These are phyloP conservation scores for Coprinopsis cinerea DNA, from an alignment of 768 basidiomycete species.

Conservation along the genomic window DNA sequence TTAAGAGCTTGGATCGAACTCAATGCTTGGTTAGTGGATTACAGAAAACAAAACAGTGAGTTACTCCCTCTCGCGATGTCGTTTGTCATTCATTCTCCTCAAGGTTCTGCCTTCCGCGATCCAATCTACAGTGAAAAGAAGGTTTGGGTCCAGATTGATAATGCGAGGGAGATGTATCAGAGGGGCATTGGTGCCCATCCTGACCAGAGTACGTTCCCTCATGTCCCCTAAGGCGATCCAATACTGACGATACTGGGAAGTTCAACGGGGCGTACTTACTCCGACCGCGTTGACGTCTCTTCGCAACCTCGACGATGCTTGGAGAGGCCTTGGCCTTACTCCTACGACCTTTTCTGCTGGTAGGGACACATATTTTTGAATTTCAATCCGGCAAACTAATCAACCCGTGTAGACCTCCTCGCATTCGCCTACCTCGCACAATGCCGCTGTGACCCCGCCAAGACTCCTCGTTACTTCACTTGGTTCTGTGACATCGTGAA, in stretches of 20 bases:
- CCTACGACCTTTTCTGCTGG: constrained; percentile 60
- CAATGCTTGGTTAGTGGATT: constrained; percentile 60
- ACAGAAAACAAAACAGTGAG: constrained; percentile 41
- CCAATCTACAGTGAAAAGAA: constrained; percentile 28
- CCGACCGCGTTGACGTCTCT: constrained; percentile 32
- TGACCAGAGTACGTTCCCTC: constrained; percentile 55
- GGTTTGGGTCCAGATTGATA: constrained; percentile 48
- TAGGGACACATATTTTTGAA: constrained; percentile 23
- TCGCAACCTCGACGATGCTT: constrained; percentile 32
- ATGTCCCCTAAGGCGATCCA: background rate
- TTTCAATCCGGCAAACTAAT: background rate
- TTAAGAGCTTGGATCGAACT: constrained; percentile 80
- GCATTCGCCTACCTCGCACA: constrained; percentile 78
- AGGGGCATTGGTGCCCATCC: constrained; percentile 69
- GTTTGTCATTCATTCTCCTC: constrained; percentile 7
- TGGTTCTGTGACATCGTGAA: constrained; percentile 47
- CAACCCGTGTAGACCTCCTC: constrained; percentile 51
- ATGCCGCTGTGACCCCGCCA: constrained; percentile 70
- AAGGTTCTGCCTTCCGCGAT: constrained; percentile 44
- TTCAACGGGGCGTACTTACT: constrained; percentile 48
- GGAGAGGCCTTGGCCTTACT: constrained; percentile 59
- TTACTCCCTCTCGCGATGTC: background rate
- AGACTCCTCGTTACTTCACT: constrained; percentile 60
- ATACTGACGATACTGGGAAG: constrained; percentile 20
- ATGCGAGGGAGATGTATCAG: constrained; percentile 67